Percentiles rank a stretch among this genome's conserved stretches.
These are phyloP conservation scores for Leishmania turanica DNA, from an alignment of 208 protist genomes.

Conservation along the genomic window DNA sequence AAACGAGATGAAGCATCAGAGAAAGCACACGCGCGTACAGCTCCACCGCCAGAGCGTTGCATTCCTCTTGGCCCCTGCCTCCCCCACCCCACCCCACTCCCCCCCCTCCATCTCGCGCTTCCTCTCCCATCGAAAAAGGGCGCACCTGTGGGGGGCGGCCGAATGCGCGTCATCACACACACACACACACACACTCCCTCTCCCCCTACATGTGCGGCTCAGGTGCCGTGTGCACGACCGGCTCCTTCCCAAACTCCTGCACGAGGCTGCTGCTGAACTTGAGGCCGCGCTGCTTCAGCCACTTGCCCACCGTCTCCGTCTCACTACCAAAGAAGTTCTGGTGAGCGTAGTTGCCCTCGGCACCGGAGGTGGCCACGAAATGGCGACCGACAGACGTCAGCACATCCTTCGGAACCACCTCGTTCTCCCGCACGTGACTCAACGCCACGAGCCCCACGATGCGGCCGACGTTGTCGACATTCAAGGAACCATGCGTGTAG, in stretches of 20 bases:
- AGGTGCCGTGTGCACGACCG: constrained; percentile 67
- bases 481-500: constrained; percentile 80
- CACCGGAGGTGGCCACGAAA: constrained; percentile 82
- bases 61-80: neutral
- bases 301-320: constrained; percentile 79
- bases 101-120: neutral
- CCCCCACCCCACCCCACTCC: neutral
- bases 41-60: neutral
- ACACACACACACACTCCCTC: too few species aligned
- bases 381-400: constrained; percentile 73
- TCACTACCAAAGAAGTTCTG: constrained; percentile 81
- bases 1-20: neutral
- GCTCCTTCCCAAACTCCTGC: constrained; percentile 89
- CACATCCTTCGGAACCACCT: constrained; percentile 40
- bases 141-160: neutral
- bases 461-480: constrained; percentile 61
- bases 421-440: constrained; percentile 38
- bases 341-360: constrained; percentile 75
- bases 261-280: constrained; percentile 81
- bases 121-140: neutral
- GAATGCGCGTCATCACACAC: neutral
- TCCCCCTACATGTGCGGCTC: constrained; percentile 20
- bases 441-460: constrained; percentile 82
- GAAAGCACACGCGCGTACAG: neutral
- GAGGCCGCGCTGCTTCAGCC: constrained; percentile 78